Conservation (phyloP, 2,329 filamentous ascomycete species). For the Trichoderma semiorbis region DNA sequence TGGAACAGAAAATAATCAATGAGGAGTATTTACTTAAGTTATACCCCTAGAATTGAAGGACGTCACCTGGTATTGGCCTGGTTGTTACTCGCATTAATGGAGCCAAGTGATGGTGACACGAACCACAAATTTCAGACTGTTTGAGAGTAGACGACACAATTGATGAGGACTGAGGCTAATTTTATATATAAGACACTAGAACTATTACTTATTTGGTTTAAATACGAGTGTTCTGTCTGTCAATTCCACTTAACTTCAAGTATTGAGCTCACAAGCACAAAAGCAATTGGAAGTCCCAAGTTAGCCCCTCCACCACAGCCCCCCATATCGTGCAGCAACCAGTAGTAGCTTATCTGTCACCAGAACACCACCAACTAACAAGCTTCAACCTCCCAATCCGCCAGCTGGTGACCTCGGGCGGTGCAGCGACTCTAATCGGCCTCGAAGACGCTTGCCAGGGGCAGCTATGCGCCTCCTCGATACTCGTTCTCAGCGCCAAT, state of each 20-base stretch:
- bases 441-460: constrained; percentile 23
- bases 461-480: constrained; percentile 43
- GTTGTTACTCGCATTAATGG: neutral
- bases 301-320: constrained; percentile 5
- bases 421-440: constrained; percentile 2
- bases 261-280: neutral
- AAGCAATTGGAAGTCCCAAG: neutral
- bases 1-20: neutral
- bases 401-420: neutral
- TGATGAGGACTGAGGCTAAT: neutral
- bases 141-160: neutral
- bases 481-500: constrained; percentile 42
- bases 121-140: neutral
- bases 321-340: neutral
- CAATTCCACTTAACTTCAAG: neutral
- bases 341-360: neutral
- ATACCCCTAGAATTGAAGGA: neutral
- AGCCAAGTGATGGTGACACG: neutral
- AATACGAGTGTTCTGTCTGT: no score
- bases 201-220: neutral
- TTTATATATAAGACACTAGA: neutral
- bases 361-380: neutral
- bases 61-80: no score
- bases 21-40: neutral
- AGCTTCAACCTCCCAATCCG: neutral